A percentile compares a stretch with the other conserved stretches of the same genome.
Conservation (phyloP, 2,329 filamentous ascomycete genomes). For the Stagonosporopsis chrysanthemi region DNA sequence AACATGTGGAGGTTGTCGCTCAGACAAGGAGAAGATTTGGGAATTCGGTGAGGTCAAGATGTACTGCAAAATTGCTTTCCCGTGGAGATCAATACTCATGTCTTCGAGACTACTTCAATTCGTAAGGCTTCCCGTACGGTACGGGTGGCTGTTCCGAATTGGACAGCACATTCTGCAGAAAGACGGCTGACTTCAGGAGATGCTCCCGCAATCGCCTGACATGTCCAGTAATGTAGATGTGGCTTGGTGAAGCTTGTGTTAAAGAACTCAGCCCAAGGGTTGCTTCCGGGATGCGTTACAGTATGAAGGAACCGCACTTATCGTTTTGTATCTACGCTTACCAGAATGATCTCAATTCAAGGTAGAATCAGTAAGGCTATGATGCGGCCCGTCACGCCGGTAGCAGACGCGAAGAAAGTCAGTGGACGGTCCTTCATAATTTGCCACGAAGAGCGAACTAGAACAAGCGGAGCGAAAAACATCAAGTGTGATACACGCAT, state of each 20-base stretch:
- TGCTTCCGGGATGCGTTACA: background rate
- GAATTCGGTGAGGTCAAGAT: background rate
- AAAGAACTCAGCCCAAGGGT: background rate
- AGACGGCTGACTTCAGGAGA: background rate
- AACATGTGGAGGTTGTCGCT: background rate
- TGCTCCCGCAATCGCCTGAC: background rate
- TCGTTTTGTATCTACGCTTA: background rate
- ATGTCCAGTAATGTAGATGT: background rate
- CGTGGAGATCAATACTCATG: background rate
- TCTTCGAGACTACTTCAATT: background rate
- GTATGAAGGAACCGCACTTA: conserved; percentile 5
- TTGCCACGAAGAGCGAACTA: background rate
- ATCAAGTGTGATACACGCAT: background rate
- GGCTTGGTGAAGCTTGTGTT: conserved; percentile 7
- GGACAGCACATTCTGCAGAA: background rate
- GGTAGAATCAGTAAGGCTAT: background rate
- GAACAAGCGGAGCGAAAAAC: background rate
- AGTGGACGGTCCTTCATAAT: background rate
- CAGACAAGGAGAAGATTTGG: background rate
- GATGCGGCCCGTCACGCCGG: conserved; percentile 7
- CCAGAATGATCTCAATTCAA: background rate
- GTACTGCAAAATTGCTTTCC: background rate
- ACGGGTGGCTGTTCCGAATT: background rate
- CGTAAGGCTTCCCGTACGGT: background rate
- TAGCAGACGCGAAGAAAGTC: background rate